Evolutionary conservation across 345 rosid genomes (phyloP).

Genomic region (Eucalyptus pauciflora): DNA sequence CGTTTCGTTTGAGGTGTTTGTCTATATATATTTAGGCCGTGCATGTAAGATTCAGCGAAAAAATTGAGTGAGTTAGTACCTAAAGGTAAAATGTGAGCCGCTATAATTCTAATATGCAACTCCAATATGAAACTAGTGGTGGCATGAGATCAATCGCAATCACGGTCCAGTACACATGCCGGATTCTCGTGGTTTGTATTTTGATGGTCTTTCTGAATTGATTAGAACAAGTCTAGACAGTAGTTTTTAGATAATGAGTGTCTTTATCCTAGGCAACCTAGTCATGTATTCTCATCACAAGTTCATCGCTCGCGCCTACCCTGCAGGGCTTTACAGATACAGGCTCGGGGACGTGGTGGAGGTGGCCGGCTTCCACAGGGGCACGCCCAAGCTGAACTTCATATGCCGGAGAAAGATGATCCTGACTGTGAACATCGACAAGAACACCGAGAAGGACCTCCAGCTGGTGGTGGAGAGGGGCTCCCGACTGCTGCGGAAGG

Average conservation of each 20-base stretch:
- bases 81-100: background rate
- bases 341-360: slow-evolving; percentile 88
- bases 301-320: background rate
- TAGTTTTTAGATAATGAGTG: background rate
- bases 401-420: slow-evolving; percentile 82
- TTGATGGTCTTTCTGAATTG: background rate
- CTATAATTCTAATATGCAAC: background rate
- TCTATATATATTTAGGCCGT: background rate
- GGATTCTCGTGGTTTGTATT: background rate
- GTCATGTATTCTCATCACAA: background rate
- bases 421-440: slow-evolving; percentile 78
- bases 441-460: slow-evolving; percentile 90
- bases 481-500: slow-evolving; percentile 29
- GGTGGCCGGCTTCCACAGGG: slow-evolving; percentile 65
- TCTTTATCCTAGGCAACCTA: background rate
- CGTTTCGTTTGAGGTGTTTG: background rate
- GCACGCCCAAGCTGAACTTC: slow-evolving; percentile 79
- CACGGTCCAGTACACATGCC: background rate
- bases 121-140: background rate
- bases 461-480: slow-evolving; percentile 75
- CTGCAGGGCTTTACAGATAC: slow-evolving; percentile 66
- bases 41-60: background rate
- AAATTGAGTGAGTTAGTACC: background rate
- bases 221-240: background rate
- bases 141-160: background rate